These are phyloP conservation scores for Eleusine coracana DNA, from an alignment of 176 grass and related monocot species.

Conservation along the genomic window DNA sequence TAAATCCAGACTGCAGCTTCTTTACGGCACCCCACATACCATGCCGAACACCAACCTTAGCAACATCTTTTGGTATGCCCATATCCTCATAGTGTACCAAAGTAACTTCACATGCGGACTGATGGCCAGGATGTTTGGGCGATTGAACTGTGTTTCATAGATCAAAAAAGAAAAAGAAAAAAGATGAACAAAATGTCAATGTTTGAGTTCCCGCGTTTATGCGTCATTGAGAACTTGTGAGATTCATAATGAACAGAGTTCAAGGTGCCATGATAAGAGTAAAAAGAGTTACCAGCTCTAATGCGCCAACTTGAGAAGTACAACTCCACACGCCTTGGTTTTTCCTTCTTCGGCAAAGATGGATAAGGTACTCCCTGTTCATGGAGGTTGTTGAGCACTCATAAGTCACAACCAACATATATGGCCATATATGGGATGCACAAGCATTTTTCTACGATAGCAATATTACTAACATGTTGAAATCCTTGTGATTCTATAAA, in stretches of 20 bases:
- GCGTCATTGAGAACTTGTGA: slow-evolving; percentile 20
- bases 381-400: slow-evolving; percentile 15
- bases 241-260: slow-evolving; percentile 14
- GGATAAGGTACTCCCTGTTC: slow-evolving; percentile 84
- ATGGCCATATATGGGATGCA: not conserved
- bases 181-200: not conserved
- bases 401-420: slow-evolving; percentile 1
- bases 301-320: slow-evolving; percentile 99
- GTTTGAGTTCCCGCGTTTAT: slow-evolving; percentile 2
- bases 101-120: slow-evolving; percentile 90
- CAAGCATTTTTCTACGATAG: slow-evolving; percentile 19
- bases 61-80: slow-evolving; percentile 97
- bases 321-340: slow-evolving; percentile 85
- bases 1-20: slow-evolving; percentile 85
- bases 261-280: not conserved
- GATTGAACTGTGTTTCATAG: slow-evolving; percentile 73
- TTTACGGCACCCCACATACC: slow-evolving; percentile 99
- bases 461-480: slow-evolving; percentile 17
- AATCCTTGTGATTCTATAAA: slow-evolving; percentile 11
- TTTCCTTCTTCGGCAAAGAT: slow-evolving; percentile 88
- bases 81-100: slow-evolving; percentile 92
- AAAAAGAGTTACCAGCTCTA: slow-evolving; percentile 64
- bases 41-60: slow-evolving; percentile 83
- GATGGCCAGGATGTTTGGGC: slow-evolving; percentile 69
- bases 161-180: not conserved